A percentile compares a stretch with the other conserved stretches of the same genome.
Evolutionary conservation across 2,329 filamentous ascomycete species (phyloP).

Genomic region (Paraphoma sp.): DNA sequence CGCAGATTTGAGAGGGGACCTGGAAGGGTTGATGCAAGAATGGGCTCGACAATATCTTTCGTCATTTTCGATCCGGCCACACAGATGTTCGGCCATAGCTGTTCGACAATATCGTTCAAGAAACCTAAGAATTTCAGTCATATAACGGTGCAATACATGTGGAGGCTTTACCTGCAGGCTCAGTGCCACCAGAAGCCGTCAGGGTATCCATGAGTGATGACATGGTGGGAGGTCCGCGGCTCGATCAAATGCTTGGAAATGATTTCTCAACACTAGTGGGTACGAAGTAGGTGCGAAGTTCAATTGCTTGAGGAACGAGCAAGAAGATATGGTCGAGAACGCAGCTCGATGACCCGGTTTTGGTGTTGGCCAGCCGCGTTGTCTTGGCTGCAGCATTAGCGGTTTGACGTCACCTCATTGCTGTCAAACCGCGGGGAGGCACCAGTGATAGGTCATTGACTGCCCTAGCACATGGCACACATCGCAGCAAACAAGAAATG

Average conservation of each 20-base stretch:
- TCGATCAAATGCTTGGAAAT: no score
- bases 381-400: constrained; percentile 12
- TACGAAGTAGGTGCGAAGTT: not conserved
- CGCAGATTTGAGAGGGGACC: constrained; percentile 52
- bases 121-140: constrained; percentile 42
- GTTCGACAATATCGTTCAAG: constrained; percentile 57
- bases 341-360: constrained; percentile 4
- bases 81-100: constrained; percentile 59
- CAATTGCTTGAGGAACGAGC: not conserved
- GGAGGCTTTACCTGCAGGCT: constrained; percentile 45
- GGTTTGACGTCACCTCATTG: constrained; percentile 9
- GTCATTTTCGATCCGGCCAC: constrained; percentile 53
- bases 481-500: not conserved
- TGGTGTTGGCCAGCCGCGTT: constrained; percentile 2
- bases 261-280: no score
- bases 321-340: not conserved
- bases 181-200: constrained; percentile 51
- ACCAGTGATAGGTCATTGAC: not conserved
- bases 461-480: not conserved
- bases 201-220: constrained; percentile 48
- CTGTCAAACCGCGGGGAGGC: not conserved
- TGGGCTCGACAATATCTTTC: constrained; percentile 58
- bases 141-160: not conserved
- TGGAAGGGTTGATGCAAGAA: constrained; percentile 56
- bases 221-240: constrained; percentile 8